Conservation (phyloP, 108 stramenopile genomes). For the Conticribra weissflogii region DNA sequence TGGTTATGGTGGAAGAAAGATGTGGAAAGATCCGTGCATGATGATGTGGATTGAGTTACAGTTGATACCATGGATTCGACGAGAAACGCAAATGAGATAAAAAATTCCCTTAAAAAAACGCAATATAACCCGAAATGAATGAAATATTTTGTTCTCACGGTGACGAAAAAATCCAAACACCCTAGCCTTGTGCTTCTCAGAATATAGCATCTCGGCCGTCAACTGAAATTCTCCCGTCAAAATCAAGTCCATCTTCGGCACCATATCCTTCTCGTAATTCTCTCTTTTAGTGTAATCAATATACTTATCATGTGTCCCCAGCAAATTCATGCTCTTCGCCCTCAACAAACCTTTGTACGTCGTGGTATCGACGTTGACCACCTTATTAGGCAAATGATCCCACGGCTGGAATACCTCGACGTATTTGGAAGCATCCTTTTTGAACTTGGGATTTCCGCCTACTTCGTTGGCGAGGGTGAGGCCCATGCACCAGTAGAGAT, state of each 20-base stretch:
- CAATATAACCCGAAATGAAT: no score
- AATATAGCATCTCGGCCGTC: conserved; percentile 21
- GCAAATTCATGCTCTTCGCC: conserved; percentile 38
- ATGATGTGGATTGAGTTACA: no score
- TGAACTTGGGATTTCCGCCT: conserved; percentile 33
- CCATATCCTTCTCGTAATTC: no score
- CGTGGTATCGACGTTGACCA: conserved; percentile 54
- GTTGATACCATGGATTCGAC: no score
- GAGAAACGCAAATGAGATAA: no score
- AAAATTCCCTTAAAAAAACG: no score
- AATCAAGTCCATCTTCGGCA: conserved; percentile 23
- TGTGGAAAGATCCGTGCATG: no score
- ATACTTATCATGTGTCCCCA: no score
- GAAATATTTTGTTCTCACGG: no score
- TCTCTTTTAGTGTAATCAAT: no score
- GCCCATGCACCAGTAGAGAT: conserved; percentile 39
- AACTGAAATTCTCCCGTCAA: conserved; percentile 22
- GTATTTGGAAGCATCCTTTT: conserved; percentile 1
- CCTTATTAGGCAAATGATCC: conserved; percentile 8
- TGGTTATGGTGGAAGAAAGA: no score
- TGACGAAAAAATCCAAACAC: conserved; percentile 42
- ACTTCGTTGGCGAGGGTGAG: conserved; percentile 50
- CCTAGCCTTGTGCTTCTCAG: conserved; percentile 29
- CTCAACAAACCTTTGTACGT: conserved; percentile 39
- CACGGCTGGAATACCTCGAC: conserved; percentile 32